Evolutionary conservation across 225 moss, liverwort and hornwort genomes (phyloP), one percentile per base, ranked within the genome.

Genomic region (Pleurozium schreberi): DNA sequence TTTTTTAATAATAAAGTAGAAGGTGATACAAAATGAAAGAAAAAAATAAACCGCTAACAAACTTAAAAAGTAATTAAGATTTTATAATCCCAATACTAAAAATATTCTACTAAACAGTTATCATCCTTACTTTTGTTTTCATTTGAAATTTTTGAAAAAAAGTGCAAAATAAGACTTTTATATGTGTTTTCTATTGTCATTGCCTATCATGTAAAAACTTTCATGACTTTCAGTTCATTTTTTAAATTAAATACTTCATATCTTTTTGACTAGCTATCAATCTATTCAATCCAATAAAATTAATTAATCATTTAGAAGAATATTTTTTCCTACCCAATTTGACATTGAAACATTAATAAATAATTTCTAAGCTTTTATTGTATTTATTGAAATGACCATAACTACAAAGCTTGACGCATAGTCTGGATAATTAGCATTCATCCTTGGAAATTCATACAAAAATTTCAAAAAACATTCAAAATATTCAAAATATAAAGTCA

Each of bases 181-280:
- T 0, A 10, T 10, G 1, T 18, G 9, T 21, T 49, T 33, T 50
- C 31, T 31, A 74, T 4, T 18, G 30, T 47, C 2, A 20, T 18
- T 18, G 3, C 2, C 4, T 0, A 0, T 7, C 12, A 33, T 19
- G 8, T 50, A 5, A 18, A 75, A 75, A 4, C 12, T 1, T 0
- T 50, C 13, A 33, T 12, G 33, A 75, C 12, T 49, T 75, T 49
- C 2, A 75, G 7, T 17, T 33, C 4, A 49, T 33, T 33, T 11
- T 21, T 50, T 12, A 75, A 33, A 33, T 49, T 75, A 12, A 33
- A 20, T 12, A 7, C 20, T 12, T 45, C 8, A 49, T 12, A 49
- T 75, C 12, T 49, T 49, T 49, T 31, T 33, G 2, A 20, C 0
- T 33, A 33, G 12, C 19, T 20, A 33, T 49, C 4, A 49, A 49